These are phyloP conservation scores for Pontederia crassipes DNA, from an alignment of 176 grass and related monocot species.

Conservation along the genomic window DNA sequence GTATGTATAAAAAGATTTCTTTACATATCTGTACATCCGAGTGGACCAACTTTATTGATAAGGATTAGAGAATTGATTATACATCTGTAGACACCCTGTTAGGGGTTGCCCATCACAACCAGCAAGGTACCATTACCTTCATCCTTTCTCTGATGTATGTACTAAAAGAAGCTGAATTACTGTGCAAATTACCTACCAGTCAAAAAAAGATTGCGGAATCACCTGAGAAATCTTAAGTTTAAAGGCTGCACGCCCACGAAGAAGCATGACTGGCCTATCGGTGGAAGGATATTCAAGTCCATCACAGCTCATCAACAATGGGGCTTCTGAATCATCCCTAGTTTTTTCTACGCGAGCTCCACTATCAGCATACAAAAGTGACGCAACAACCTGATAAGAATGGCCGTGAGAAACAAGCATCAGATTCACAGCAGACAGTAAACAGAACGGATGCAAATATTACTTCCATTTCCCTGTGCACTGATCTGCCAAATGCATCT, in stretches of 20 bases:
- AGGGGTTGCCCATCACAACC: too few species aligned
- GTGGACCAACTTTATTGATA: too few species aligned
- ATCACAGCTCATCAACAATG: constrained; percentile 66
- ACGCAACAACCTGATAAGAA: constrained; percentile 60
- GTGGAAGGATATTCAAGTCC: constrained; percentile 80
- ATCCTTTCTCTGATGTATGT: too few species aligned
- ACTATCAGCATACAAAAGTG: constrained; percentile 83
- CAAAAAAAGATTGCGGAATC: constrained; percentile 15
- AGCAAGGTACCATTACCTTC: too few species aligned
- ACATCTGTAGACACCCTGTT: too few species aligned
- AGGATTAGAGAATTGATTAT: too few species aligned
- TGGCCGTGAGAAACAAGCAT: constrained; percentile 1
- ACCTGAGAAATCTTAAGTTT: constrained; percentile 98
- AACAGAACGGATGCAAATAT: constrained; percentile 16
- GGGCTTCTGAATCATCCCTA: constrained; percentile 77
- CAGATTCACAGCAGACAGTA: not conserved
- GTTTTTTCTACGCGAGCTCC: constrained; percentile 70
- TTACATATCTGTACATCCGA: too few species aligned
- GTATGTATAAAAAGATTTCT: too few species aligned
- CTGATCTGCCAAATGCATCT: constrained; percentile 54
- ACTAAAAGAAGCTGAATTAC: too few species aligned
- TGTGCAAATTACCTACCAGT: not conserved
- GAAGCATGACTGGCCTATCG: constrained; percentile 56
- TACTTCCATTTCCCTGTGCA: constrained; percentile 67
- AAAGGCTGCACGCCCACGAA: constrained; percentile 57